These are phyloP conservation scores for Hymenoscyphus linearis DNA, from an alignment of 2,329 filamentous ascomycete genomes.

Conservation along the genomic window DNA sequence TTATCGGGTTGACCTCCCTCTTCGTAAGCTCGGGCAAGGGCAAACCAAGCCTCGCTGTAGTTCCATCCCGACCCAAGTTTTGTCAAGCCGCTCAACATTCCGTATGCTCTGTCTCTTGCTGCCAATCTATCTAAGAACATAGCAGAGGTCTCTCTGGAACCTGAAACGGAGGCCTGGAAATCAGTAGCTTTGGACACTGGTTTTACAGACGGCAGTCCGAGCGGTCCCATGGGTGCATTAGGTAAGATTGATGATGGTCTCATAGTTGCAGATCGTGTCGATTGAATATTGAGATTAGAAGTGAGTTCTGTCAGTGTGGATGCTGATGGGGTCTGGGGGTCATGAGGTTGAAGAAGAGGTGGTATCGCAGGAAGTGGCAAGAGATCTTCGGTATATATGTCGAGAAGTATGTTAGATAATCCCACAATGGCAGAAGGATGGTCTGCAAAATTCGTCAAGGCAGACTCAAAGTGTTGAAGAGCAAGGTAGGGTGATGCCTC, in stretches of 20 bases:
- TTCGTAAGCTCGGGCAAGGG: conserved; percentile 81
- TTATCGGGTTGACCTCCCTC: conserved; percentile 79
- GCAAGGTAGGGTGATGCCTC: conserved; percentile 54
- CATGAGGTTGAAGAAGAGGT: conserved; percentile 27
- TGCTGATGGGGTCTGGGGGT: conserved; percentile 21
- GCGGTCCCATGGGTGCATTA: conserved; percentile 27
- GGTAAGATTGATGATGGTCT: conserved; percentile 10
- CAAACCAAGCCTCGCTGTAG: conserved; percentile 87
- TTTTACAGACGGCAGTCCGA: conserved; percentile 24
- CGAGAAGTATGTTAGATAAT: conserved; percentile 77
- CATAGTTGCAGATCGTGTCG: conserved; percentile 10
- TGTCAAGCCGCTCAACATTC: conserved; percentile 74
- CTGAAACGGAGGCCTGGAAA: conserved; percentile 22
- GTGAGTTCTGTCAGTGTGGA: conserved; percentile 22
- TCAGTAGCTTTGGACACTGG: conserved; percentile 28
- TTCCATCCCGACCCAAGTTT: conserved; percentile 88
- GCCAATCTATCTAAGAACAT: conserved; percentile 64
- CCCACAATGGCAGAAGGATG: conserved; percentile 77
- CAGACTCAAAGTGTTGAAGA: conserved; percentile 73
- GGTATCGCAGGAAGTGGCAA: conserved; percentile 49
- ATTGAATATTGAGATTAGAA: conserved; percentile 12
- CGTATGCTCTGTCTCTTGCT: conserved; percentile 82
- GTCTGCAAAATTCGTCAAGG: conserved; percentile 72
- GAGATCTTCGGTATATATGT: conserved; percentile 70
- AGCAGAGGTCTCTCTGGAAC: conserved; percentile 22